Conservation (phyloP, 257 asterid genomes). For the Leonotis leonurus region DNA sequence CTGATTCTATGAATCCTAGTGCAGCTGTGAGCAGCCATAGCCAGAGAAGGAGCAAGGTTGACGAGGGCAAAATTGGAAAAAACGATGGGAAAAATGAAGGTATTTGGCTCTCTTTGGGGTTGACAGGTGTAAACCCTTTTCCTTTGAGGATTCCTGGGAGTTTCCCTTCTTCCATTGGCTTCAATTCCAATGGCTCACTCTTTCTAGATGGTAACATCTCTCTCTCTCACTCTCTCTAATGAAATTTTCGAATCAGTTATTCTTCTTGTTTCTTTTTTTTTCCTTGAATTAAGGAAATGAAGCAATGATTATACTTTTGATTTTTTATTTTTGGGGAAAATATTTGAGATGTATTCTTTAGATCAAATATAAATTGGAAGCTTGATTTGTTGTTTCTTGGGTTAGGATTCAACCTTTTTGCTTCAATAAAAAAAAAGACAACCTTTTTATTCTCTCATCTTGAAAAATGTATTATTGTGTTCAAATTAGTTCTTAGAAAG, state of each 20-base stretch:
- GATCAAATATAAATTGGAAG: too few relatives aligned
- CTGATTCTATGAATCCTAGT: not conserved
- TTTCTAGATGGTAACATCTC: constrained; percentile 58
- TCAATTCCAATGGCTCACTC: constrained; percentile 69
- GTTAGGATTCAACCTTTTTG: too few relatives aligned
- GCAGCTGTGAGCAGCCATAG: constrained; percentile 29
- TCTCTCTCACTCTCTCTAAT: too few relatives aligned
- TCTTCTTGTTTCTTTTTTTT: not conserved
- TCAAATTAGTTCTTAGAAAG: too few relatives aligned
- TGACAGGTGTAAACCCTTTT: constrained; percentile 43
- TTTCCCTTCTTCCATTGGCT: constrained; percentile 64
- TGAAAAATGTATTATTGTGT: too few relatives aligned
- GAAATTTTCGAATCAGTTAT: too few relatives aligned
- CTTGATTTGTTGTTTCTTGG: too few relatives aligned
- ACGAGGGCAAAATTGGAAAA: too few relatives aligned
- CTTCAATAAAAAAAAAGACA: too few relatives aligned
- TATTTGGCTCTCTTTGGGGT: constrained; percentile 41
- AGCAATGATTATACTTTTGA: not conserved
- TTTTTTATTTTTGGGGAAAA: not conserved
- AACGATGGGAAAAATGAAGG: constrained; percentile 13
- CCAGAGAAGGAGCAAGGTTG: constrained; percentile 27
- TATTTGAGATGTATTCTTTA: too few relatives aligned
- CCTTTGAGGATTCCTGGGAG: constrained; percentile 62
- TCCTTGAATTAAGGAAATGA: not conserved
- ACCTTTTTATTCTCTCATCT: too few relatives aligned